These are phyloP conservation scores for Brassica napus DNA, from an alignment of 345 rosid genomes.

Conservation along the genomic window DNA sequence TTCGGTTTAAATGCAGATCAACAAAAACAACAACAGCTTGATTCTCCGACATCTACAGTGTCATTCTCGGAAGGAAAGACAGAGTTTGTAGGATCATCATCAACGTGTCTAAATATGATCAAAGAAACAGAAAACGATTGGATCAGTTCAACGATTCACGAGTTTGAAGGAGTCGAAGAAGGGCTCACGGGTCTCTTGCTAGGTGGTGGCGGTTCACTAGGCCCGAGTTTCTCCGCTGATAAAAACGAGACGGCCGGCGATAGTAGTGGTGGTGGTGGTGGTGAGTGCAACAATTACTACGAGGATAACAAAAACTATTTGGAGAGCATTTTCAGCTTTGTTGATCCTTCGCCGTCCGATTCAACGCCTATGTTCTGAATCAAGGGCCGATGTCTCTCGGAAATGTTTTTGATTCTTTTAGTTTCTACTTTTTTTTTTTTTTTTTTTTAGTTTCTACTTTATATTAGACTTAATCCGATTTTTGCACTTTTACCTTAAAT, in stretches of 20 bases:
- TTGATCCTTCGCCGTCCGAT: slow-evolving; percentile 78
- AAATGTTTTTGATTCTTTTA: not conserved
- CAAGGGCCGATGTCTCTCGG: slow-evolving; percentile 1
- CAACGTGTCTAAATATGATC: slow-evolving; percentile 40
- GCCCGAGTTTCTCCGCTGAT: slow-evolving; percentile 28
- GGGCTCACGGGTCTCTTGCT: slow-evolving; percentile 82
- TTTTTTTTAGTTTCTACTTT: not conserved
- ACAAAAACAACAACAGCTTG: slow-evolving; percentile 43
- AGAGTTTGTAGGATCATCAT: slow-evolving; percentile 52
- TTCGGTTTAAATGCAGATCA: slow-evolving; percentile 27
- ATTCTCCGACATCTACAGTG: slow-evolving; percentile 81
- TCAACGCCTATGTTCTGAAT: slow-evolving; percentile 48
- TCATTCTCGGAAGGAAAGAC: slow-evolving; percentile 63
- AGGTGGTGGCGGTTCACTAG: slow-evolving; percentile 48
- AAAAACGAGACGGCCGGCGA: slow-evolving; percentile 34
- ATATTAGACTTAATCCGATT: too few relatives aligned
- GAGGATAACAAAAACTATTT: slow-evolving; percentile 91
- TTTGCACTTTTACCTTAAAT: not conserved
- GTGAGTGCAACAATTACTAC: slow-evolving; percentile 44
- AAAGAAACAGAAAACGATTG: slow-evolving; percentile 69
- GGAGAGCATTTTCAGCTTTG: slow-evolving; percentile 84
- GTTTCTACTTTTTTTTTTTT: too few relatives aligned
- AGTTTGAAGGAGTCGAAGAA: slow-evolving; percentile 48
- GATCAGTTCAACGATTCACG: slow-evolving; percentile 44
- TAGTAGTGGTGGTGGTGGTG: slow-evolving; percentile 14